A percentile compares a stretch with the other conserved stretches of the same genome.
phyloP scores from a whole-genome alignment of 2,329 filamentous ascomycete species.

The Cladosporium colombiae region DNA sequence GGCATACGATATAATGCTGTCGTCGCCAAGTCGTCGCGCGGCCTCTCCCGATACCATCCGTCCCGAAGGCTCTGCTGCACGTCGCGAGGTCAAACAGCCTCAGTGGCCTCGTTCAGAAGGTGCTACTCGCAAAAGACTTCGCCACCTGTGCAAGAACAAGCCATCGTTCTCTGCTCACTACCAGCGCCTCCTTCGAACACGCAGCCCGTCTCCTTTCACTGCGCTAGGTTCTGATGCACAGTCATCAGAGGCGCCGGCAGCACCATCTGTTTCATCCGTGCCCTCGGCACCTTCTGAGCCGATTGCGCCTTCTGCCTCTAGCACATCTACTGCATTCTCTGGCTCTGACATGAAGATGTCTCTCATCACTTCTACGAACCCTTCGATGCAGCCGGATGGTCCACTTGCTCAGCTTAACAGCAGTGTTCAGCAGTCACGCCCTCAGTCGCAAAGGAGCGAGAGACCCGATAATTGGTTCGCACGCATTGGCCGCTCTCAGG shows the following conservation, averaged over 20 bases:
- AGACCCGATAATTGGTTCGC: conserved; percentile 45
- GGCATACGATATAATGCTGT: conserved; percentile 31
- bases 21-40: conserved; percentile 30
- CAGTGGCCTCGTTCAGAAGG: conserved; percentile 60
- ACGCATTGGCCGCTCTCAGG: conserved; percentile 46
- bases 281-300: neutral
- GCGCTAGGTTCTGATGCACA: conserved; percentile 37
- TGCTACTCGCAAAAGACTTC: conserved; percentile 59
- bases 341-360: conserved; percentile 54
- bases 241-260: conserved; percentile 29
- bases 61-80: conserved; percentile 38
- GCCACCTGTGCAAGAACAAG: conserved; percentile 61
- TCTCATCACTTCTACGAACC: conserved; percentile 52
- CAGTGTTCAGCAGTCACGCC: conserved; percentile 41
- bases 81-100: conserved; percentile 39
- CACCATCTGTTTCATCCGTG: conserved; percentile 24
- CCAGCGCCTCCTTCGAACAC: conserved; percentile 60
- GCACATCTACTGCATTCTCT: conserved; percentile 42
- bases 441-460: conserved; percentile 26
- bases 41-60: conserved; percentile 48
- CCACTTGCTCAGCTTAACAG: conserved; percentile 49
- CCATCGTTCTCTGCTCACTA: conserved; percentile 65
- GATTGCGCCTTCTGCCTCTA: neutral
- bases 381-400: conserved; percentile 53
- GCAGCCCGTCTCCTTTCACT: conserved; percentile 60